Percentiles rank a stretch among this genome's conserved stretches.
phyloP scores from a whole-genome alignment of 257 asterid genomes.

The Gentiana macrophylla region DNA sequence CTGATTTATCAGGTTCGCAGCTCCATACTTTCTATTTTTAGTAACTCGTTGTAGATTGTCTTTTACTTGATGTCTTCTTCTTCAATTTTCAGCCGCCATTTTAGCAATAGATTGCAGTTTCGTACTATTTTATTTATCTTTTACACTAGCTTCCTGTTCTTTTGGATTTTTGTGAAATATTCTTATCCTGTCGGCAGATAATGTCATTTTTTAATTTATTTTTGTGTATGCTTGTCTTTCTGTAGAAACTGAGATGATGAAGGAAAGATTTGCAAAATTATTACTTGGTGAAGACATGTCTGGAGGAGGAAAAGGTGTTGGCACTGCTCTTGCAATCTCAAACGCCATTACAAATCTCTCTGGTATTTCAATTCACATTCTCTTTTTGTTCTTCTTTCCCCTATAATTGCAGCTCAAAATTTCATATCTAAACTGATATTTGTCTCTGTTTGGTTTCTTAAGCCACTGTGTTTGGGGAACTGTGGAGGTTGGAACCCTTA shows the following conservation, averaged over 20 bases:
- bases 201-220: too few species aligned
- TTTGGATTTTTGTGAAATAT: too few species aligned
- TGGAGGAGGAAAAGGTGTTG: conserved; percentile 93
- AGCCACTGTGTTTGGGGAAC: conserved; percentile 84
- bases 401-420: too few species aligned
- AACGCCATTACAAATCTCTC: conserved; percentile 88
- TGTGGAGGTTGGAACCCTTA: conserved; percentile 83
- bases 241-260: conserved; percentile 70
- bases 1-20: conserved; percentile 38
- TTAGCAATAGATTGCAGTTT: background rate
- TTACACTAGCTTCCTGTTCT: background rate
- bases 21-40: background rate
- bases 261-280: conserved; percentile 71
- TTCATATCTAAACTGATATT: background rate
- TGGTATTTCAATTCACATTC: conserved; percentile 31
- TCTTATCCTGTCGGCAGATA: background rate
- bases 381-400: background rate
- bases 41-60: background rate
- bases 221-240: background rate
- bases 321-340: conserved; percentile 86
- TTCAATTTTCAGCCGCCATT: background rate
- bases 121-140: background rate
- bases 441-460: background rate
- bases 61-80: background rate
- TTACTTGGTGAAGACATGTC: conserved; percentile 95